Base-by-base conservation (phyloP, 805 yeast species). In the Torulaspora indica region DNA sequence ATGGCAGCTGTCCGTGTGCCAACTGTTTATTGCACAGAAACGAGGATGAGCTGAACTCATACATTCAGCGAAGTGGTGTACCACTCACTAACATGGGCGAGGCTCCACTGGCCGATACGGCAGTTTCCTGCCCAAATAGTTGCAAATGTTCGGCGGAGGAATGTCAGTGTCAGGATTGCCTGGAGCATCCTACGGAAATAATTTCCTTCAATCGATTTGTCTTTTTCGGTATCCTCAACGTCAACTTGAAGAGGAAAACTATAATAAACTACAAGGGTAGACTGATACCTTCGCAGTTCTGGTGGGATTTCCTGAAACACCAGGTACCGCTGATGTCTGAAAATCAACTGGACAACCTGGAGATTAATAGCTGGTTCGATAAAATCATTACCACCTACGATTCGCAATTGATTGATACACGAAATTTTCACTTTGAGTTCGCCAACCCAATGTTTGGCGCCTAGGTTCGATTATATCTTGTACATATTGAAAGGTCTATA, bases 21-120 rank as follows among this genome's bases (percentile, higher is more conserved):
- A 63, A 63, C 33, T 64, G 69, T 46, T 39, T 64, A 14, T 54
- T 64, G 6, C 69, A 64, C 43, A 57, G 69, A 45, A 56, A 61
- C 42, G 69, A 64, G 35, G 61, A 55, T 6, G 69, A 64, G 45
- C 32, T 64, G 10, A 55, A 56, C 18, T 29, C 45, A 5, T 64
- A 61, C 38, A 57, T 64, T 14, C 54, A 53, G 31, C 51, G 55
- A 31, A 59, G 64, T 38, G 65, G 64, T 10, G 58, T 61, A 1
- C 66, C 64, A 0, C 36, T 61, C 35, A 58, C 63, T 7, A 58
- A 54, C 38, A 28, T 57, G 15, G 61, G 60, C 5, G 59, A 57
- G 24, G 61, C 59, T 13, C 54, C 48, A 28, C 24, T 54, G 10
- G 46, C 51, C 8, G 41, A 47, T 23, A 39, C 41, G 8, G 38